Base-by-base conservation (phyloP, 306 rosid genomes). In the Glycine soja region DNA sequence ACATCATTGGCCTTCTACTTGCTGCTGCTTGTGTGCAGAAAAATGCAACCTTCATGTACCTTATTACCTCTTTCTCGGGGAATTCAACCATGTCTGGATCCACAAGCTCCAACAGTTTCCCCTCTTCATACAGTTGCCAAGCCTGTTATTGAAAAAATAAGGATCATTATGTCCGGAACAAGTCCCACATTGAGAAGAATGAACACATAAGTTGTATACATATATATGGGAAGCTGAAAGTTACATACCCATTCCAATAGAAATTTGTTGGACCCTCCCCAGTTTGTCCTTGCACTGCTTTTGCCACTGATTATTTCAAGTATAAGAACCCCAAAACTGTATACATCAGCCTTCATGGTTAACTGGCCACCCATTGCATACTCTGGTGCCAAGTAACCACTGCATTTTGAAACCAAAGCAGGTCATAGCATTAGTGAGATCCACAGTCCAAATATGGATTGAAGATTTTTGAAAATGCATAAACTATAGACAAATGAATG, bases 331-430 rank as follows among this genome's bases (percentile, higher is more conserved):
- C 99, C 99, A 70, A 93, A 96, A 81, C 99, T 96, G 86, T 96
- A 96, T 12, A 96, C 92, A 69, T 96, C 98, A 12, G 99, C 99
- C 86, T 88, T 96, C 90, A 86, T 10, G 67, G 99, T 96, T 85
- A 96, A 81, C 85, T 88, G 98, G 57, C 99, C 99, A 40, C 97
- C 99, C 77, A 96, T 77, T 34, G 97, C 98, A 85, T 96, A 96
- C 59, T 96, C 99, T 2, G 99, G 99, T 18, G 99, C 99, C 83
- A 96, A 88, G 89, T 96, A 96, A 74, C 99, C 99, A 7, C 99
- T 96, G 78, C 32, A 68, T 40, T 79, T 62, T 54, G 58, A 75
- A 76, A 81, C 76, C 70, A 80, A 87, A 81, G 65, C 83, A 71
- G 19, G 75, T 53, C 67, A 80, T 24, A 30, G 13, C 67, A 46